Conservation (phyloP, 805 yeast genomes). For the Priceomyces castillae region DNA sequence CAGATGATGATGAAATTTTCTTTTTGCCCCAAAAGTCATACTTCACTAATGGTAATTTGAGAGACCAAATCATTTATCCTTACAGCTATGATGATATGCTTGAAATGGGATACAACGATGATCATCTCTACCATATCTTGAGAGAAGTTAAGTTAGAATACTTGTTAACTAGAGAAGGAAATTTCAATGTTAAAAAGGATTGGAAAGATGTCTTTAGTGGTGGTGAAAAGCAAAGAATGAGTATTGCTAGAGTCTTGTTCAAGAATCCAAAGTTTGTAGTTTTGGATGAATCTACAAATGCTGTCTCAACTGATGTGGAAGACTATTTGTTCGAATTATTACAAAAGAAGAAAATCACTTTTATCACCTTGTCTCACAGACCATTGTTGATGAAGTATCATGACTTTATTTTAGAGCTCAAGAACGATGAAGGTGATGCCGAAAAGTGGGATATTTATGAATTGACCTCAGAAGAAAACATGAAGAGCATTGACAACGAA, state of each 20-base stretch:
- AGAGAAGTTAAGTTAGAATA: conserved; percentile 79
- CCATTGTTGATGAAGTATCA: conserved; percentile 84
- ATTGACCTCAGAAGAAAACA: conserved; percentile 62
- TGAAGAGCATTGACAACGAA: conserved; percentile 70
- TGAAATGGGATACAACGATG: conserved; percentile 67
- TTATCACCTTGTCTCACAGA: conserved; percentile 80
- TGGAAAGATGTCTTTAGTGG: conserved; percentile 95
- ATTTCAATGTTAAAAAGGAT: conserved; percentile 54
- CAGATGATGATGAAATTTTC: conserved; percentile 62
- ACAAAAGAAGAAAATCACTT: conserved; percentile 66
- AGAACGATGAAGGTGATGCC: conserved; percentile 43
- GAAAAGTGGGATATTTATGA: conserved; percentile 58
- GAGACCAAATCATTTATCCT: conserved; percentile 92
- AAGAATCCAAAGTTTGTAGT: conserved; percentile 79
- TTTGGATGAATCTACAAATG: conserved; percentile 92
- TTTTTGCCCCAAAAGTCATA: conserved; percentile 87
- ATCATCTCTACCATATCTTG: conserved; percentile 61
- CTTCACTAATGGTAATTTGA: conserved; percentile 75
- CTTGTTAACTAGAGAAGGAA: conserved; percentile 64
- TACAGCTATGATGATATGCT: conserved; percentile 73
- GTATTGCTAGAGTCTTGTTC: conserved; percentile 82
- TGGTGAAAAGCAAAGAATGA: conserved; percentile 91
- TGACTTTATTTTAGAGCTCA: conserved; percentile 67
- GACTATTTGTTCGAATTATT: conserved; percentile 78
- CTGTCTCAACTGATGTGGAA: conserved; percentile 86